Evolutionary conservation across 1,284 basidiomycete species (phyloP).

Genomic region (Microbotryum violaceum): DNA sequence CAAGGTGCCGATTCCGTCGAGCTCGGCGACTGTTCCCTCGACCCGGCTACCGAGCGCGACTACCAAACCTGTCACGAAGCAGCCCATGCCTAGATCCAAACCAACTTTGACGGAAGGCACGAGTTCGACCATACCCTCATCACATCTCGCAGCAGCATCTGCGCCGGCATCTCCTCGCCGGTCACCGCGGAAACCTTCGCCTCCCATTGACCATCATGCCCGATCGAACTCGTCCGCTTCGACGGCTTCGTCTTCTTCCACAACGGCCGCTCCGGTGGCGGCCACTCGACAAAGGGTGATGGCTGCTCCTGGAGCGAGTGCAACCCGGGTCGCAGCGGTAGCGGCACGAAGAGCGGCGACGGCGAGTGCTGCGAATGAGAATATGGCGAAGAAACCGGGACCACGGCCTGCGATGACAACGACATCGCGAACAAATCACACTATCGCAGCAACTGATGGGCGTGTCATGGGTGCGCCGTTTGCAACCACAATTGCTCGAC

Average conservation of each 20-base stretch:
- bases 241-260: too few relatives aligned
- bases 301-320: neutral
- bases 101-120: too few relatives aligned
- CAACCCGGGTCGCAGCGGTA: neutral
- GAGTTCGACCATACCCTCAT: neutral
- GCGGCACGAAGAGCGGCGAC: neutral
- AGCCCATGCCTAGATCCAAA: too few relatives aligned
- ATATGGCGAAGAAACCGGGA: neutral
- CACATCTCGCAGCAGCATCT: neutral
- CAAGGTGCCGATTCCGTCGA: neutral
- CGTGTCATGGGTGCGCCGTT: too few relatives aligned
- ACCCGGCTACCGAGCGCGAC: neutral
- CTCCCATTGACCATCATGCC: too few relatives aligned
- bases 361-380: neutral
- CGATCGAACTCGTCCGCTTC: too few relatives aligned
- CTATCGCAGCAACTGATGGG: too few relatives aligned
- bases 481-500: too few relatives aligned
- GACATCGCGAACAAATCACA: too few relatives aligned
- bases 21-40: neutral
- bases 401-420: neutral
- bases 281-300: neutral
- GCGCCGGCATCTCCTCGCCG: neutral
- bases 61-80: neutral
- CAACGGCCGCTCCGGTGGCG: neutral
- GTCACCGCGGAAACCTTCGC: too few relatives aligned